Conservation (phyloP, 306 rosid genomes). For the Prunus campanulata region DNA sequence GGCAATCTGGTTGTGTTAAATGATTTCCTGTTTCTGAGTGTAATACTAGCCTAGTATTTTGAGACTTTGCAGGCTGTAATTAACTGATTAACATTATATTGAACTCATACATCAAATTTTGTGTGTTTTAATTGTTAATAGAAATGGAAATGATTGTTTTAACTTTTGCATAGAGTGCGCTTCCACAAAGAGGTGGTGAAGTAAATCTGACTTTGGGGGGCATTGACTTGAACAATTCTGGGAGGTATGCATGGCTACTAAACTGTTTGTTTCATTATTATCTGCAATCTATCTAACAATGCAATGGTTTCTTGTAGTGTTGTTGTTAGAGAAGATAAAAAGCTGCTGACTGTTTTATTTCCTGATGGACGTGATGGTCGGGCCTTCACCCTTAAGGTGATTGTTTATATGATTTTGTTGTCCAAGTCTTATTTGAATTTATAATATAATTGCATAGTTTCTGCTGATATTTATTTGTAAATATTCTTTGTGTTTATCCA, state of each 20-base stretch:
- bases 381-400: conserved; percentile 97
- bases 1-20: neutral
- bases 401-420: neutral
- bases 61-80: neutral
- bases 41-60: neutral
- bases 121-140: neutral
- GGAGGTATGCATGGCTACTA: conserved; percentile 60
- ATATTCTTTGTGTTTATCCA: conserved; percentile 5
- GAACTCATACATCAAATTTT: neutral
- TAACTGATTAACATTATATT: neutral
- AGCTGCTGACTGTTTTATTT: conserved; percentile 89
- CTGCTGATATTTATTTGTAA: conserved; percentile 9
- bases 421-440: neutral
- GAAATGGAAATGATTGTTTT: conserved; percentile 9
- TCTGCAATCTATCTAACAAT: conserved; percentile 22
- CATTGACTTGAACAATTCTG: conserved; percentile 98
- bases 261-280: conserved; percentile 8
- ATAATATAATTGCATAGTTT: neutral
- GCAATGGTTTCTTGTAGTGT: conserved; percentile 60
- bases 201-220: conserved; percentile 96
- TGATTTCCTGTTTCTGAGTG: neutral
- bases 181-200: conserved; percentile 96
- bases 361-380: conserved; percentile 99
- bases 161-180: conserved; percentile 64
- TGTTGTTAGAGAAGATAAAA: conserved; percentile 99